Conservation (phyloP, 305 asterid genomes). For the Fraxinus xanthoxyloides region DNA sequence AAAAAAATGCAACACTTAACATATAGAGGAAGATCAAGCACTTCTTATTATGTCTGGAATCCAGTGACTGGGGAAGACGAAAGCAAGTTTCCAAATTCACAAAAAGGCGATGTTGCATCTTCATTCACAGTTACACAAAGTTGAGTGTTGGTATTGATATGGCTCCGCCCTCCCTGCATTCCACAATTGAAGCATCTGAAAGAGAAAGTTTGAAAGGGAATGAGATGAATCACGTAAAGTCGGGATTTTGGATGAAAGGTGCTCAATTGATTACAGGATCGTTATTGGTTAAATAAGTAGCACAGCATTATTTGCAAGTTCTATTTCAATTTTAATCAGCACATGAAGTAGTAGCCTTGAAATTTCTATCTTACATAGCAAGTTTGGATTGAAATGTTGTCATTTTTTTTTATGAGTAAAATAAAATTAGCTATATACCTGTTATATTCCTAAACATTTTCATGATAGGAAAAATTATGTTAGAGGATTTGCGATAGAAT, state of each 20-base stretch:
- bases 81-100: no score
- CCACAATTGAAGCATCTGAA: neutral
- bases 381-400: neutral
- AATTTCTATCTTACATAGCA: neutral
- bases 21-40: no score
- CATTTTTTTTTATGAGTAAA: no score
- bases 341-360: neutral
- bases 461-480: no score
- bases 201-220: neutral
- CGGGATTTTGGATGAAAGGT: neutral
- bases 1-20: no score
- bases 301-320: neutral
- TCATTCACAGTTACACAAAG: no score
- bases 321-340: neutral
- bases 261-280: neutral
- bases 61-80: no score
- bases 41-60: no score
- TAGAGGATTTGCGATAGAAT: no score
- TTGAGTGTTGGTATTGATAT: no score
- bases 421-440: neutral
- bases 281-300: neutral
- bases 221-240: neutral
- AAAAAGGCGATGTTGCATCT: no score
- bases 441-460: no score
- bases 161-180: neutral